Evolutionary conservation across 495 filamentous ascomycete species (phyloP).

Genomic region (Friedmanniomyces endolithicus): DNA sequence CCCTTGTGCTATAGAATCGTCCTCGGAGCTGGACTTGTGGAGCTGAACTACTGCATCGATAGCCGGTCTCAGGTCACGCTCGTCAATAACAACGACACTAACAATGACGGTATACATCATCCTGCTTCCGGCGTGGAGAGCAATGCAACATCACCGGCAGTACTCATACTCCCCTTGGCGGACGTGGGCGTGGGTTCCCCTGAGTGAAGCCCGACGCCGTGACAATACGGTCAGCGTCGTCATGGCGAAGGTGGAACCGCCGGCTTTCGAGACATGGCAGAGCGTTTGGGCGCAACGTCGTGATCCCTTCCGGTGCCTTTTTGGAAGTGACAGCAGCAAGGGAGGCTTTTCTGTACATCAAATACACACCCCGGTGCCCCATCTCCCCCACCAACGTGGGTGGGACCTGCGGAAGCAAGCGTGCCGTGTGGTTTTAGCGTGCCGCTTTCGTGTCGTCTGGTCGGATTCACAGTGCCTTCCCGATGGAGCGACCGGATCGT

Average conservation of each 20-base stretch:
- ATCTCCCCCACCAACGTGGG: not conserved
- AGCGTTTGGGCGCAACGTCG: not conserved
- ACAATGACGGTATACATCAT: not conserved
- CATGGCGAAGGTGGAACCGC: too few species aligned
- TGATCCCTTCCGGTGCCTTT: not conserved
- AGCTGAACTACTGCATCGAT: not conserved
- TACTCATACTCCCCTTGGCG: too few species aligned
- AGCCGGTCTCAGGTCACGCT: not conserved
- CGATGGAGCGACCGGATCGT: not conserved
- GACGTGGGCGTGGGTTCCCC: too few species aligned
- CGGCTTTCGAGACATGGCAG: not conserved
- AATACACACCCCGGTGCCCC: not conserved
- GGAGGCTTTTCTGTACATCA: not conserved
- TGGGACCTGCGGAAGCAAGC: too few species aligned
- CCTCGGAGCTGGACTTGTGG: not conserved
- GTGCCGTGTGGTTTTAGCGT: not conserved
- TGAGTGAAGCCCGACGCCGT: too few species aligned
- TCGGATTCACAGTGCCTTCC: not conserved
- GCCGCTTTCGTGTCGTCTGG: not conserved
- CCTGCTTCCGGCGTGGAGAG: not conserved
- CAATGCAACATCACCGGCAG: not conserved
- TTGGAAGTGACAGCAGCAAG: conserved; percentile 1
- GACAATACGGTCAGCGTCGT: too few species aligned
- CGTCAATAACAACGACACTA: not conserved
- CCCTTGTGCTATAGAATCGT: not conserved